Conservation (phyloP, 2,329 filamentous ascomycete species). For the Zalaria obscura region DNA sequence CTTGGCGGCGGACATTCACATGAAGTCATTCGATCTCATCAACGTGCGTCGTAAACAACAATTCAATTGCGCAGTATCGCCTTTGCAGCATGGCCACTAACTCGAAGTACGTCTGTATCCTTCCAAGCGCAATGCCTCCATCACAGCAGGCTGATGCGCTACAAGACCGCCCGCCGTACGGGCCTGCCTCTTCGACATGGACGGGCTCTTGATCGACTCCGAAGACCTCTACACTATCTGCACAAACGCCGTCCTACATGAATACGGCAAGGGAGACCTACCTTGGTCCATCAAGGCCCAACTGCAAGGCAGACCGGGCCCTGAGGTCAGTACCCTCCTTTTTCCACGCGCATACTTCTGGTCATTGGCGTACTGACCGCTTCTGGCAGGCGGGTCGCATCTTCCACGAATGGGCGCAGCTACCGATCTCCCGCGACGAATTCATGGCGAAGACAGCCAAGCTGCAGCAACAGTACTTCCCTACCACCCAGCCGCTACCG, state of each 20-base stretch:
- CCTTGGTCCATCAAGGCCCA: slow-evolving; percentile 92
- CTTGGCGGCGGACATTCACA: not conserved
- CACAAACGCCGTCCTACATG: slow-evolving; percentile 67
- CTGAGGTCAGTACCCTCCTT: slow-evolving; percentile 25
- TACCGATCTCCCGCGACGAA: slow-evolving; percentile 60
- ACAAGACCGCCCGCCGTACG: slow-evolving; percentile 61
- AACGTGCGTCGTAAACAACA: too few species aligned
- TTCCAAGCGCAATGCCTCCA: not conserved
- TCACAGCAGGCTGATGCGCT: not conserved
- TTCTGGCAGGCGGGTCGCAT: slow-evolving; percentile 39
- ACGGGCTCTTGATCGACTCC: slow-evolving; percentile 85
- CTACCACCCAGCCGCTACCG: slow-evolving; percentile 58
- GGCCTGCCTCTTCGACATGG: slow-evolving; percentile 97
- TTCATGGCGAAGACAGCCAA: slow-evolving; percentile 46
- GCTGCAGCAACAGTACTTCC: slow-evolving; percentile 61
- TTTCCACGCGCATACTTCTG: too few species aligned
- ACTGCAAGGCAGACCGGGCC: slow-evolving; percentile 53
- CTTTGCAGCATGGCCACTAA: not conserved
- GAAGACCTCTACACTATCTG: slow-evolving; percentile 80
- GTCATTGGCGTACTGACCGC: not conserved
- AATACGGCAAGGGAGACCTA: slow-evolving; percentile 59
- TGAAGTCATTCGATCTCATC: not conserved
- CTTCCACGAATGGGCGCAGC: slow-evolving; percentile 69
- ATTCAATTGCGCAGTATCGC: not conserved
- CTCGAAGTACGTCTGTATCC: not conserved